These are phyloP conservation scores for Mycocentrospora acerina DNA, from an alignment of 2,329 filamentous ascomycete genomes.

Conservation along the genomic window DNA sequence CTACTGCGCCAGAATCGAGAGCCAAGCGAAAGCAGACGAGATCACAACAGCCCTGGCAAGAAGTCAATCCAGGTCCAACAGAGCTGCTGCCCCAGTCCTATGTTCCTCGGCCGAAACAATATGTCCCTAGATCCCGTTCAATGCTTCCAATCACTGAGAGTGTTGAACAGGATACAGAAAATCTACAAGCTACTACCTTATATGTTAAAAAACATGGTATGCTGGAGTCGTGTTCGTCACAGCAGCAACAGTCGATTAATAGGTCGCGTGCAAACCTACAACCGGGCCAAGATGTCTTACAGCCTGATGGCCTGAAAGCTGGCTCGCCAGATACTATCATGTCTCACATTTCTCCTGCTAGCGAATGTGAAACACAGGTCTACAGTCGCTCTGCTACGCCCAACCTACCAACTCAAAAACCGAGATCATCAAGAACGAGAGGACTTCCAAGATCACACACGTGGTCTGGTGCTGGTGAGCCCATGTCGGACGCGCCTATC, in stretches of 20 bases:
- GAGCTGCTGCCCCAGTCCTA: slow-evolving; percentile 32
- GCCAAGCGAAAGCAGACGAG: slow-evolving; percentile 16
- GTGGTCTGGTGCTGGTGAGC: slow-evolving; percentile 38
- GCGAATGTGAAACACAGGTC: slow-evolving; percentile 16
- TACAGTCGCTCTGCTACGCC: slow-evolving; percentile 30
- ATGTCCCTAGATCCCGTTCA: slow-evolving; percentile 12
- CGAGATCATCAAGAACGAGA: slow-evolving; percentile 25
- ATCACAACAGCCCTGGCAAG: slow-evolving; percentile 31
- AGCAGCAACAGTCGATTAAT: no score
- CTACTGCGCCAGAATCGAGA: slow-evolving; percentile 14
- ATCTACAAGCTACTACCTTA: slow-evolving; percentile 1
- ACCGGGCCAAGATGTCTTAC: slow-evolving; percentile 4
- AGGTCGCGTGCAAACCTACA: slow-evolving; percentile 3
- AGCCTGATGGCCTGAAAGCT: slow-evolving; percentile 10
- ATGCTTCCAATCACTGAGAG: slow-evolving; percentile 20
- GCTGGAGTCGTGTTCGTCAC: no score
- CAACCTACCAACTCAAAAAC: slow-evolving; percentile 15
- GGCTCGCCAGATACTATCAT: slow-evolving; percentile 21
- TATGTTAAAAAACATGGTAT: neutral
- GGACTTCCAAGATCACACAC: slow-evolving; percentile 40
- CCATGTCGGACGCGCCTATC: slow-evolving; percentile 34
- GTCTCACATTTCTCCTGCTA: slow-evolving; percentile 19
- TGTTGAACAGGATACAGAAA: slow-evolving; percentile 20
- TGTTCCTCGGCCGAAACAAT: slow-evolving; percentile 21
- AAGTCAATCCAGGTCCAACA: slow-evolving; percentile 29